These are phyloP conservation scores for Podochytrium sp. DNA, from an alignment of 192 early-diverging fungal genomes.

Conservation along the genomic window DNA sequence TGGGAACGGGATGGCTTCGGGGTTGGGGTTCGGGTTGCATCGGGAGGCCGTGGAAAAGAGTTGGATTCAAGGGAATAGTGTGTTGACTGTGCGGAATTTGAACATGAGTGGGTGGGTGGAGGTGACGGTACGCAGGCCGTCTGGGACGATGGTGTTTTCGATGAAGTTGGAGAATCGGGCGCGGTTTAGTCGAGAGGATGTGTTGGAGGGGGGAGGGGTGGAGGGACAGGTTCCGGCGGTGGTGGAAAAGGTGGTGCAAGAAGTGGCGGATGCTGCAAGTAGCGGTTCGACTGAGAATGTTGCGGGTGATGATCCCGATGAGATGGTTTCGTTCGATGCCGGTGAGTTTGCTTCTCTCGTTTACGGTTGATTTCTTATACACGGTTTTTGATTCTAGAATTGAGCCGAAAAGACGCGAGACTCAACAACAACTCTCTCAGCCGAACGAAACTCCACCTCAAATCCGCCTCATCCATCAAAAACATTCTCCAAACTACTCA, in stretches of 20 bases:
- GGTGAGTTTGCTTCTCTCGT: slow-evolving; percentile 6
- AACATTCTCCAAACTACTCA: background rate
- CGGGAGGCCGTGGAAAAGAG: slow-evolving; percentile 56
- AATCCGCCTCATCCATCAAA: slow-evolving; percentile 9
- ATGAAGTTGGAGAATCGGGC: slow-evolving; percentile 70
- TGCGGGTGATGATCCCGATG: background rate
- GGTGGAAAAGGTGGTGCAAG: background rate
- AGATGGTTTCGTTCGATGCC: slow-evolving; percentile 6
- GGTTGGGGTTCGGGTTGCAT: background rate
- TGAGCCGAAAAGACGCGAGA: too few relatives aligned
- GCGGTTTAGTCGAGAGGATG: background rate
- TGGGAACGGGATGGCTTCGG: slow-evolving; percentile 19
- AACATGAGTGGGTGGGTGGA: slow-evolving; percentile 75
- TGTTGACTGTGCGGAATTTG: slow-evolving; percentile 77
- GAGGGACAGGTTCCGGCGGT: background rate
- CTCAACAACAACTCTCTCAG: too few relatives aligned
- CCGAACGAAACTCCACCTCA: background rate
- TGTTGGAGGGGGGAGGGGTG: background rate
- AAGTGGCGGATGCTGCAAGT: background rate
- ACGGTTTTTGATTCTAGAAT: too few relatives aligned
- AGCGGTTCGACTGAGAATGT: background rate
- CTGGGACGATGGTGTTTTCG: slow-evolving; percentile 74
- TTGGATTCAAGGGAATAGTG: slow-evolving; percentile 85
- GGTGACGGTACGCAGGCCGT: slow-evolving; percentile 80
- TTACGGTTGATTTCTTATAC: too few relatives aligned